A percentile compares a stretch with the other conserved stretches of the same genome.
Evolutionary conservation across 768 basidiomycete species (phyloP).

Genomic region (Mycena indigotica): DNA sequence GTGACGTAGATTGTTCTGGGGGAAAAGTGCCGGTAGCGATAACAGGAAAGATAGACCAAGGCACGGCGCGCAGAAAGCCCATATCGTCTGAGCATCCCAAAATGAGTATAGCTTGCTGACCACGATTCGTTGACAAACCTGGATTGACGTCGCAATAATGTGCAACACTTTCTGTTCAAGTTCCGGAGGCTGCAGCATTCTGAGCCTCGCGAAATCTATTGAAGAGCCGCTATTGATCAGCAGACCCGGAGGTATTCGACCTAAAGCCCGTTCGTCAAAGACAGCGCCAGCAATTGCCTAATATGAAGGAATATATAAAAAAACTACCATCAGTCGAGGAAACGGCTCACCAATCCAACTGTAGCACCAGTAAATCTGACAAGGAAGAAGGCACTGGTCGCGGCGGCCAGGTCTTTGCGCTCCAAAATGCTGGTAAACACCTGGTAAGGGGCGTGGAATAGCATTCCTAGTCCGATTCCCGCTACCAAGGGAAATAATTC

Average conservation of each 20-base stretch:
- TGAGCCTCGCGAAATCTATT: constrained; percentile 45
- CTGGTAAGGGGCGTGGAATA: constrained; percentile 86
- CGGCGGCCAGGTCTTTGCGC: constrained; percentile 68
- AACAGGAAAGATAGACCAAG: constrained; percentile 68
- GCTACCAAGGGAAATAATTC: constrained; percentile 72
- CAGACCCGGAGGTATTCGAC: constrained; percentile 51
- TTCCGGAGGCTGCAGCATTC: constrained; percentile 40
- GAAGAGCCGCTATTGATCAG: constrained; percentile 45
- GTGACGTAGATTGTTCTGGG: constrained; percentile 5
- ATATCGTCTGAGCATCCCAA: constrained; percentile 54
- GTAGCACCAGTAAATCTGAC: constrained; percentile 88
- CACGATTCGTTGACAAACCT: constrained; percentile 41
- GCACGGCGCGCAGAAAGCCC: constrained; percentile 73
- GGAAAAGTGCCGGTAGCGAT: constrained; percentile 22
- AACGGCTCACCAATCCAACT: constrained; percentile 64
- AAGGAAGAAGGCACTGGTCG: constrained; percentile 86
- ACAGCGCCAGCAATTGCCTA: constrained; percentile 79
- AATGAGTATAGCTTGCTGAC: constrained; percentile 10
- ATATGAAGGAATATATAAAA: constrained; percentile 18
- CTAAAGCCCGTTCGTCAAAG: constrained; percentile 57
- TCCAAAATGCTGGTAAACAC: constrained; percentile 70
- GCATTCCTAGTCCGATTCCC: constrained; percentile 78
- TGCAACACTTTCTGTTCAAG: constrained; percentile 48
- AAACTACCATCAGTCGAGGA: neutral
- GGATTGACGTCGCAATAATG: constrained; percentile 63